Evolutionary conservation across 495 filamentous ascomycete species (phyloP).

Genomic region (Penicillium coprophilum): DNA sequence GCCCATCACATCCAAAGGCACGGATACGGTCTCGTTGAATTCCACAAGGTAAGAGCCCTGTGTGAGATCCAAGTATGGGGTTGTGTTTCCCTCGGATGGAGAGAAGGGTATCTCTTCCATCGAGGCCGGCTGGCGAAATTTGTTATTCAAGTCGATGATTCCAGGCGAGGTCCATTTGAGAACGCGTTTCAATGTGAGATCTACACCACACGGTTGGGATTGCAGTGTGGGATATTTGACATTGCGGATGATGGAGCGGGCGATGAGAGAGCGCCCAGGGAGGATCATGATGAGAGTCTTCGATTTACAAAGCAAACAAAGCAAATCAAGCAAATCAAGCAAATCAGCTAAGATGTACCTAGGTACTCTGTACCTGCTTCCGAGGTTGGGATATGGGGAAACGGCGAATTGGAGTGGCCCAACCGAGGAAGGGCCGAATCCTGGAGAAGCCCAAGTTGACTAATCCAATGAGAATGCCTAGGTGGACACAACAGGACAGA

Average conservation of each 20-base stretch:
- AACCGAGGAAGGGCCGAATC: constrained; percentile 3
- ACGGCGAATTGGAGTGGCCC: no score
- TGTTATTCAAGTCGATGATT: constrained; percentile 47
- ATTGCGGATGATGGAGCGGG: constrained; percentile 34
- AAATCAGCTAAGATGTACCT: no score
- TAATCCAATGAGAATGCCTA: background rate
- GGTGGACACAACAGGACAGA: background rate
- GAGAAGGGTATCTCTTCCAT: constrained; percentile 26
- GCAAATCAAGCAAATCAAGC: no score
- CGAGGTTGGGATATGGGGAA: no score
- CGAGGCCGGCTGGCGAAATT: constrained; percentile 31
- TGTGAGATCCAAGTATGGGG: constrained; percentile 21
- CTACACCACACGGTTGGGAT: constrained; percentile 46
- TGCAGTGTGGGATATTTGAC: constrained; percentile 30
- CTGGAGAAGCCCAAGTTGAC: no score
- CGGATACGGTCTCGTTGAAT: constrained; percentile 46
- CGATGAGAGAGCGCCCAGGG: constrained; percentile 25
- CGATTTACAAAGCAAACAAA: background rate
- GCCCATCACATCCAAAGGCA: constrained; percentile 43
- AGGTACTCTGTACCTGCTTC: no score
- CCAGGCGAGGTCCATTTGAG: constrained; percentile 38
- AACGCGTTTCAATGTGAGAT: constrained; percentile 39
- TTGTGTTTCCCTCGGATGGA: background rate
- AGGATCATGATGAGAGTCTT: constrained; percentile 23
- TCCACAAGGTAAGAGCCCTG: constrained; percentile 45